Conservation (phyloP, 2,329 filamentous ascomycete species). For the Fonsecaea pedrosoi region DNA sequence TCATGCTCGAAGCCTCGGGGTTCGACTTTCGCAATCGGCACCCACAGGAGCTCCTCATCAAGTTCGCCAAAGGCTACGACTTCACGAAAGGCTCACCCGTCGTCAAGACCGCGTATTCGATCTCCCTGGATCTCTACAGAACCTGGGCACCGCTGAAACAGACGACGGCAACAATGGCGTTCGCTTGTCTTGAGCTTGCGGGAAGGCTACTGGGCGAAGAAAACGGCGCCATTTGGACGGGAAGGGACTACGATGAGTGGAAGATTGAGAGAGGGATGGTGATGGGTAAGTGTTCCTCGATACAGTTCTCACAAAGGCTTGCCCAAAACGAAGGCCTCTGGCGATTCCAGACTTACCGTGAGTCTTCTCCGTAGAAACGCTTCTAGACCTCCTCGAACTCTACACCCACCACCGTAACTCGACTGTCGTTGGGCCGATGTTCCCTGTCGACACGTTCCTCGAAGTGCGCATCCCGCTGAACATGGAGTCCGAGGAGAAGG, state of each 20-base stretch:
- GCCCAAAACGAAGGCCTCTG: background rate
- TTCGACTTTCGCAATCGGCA: conserved; percentile 94
- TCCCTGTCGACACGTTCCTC: conserved; percentile 80
- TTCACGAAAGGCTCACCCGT: conserved; percentile 62
- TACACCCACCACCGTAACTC: conserved; percentile 82
- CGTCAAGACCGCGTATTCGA: conserved; percentile 74
- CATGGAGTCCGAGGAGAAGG: conserved; percentile 72
- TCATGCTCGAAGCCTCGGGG: conserved; percentile 88
- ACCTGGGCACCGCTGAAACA: conserved; percentile 94
- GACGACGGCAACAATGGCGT: conserved; percentile 80
- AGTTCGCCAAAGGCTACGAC: conserved; percentile 70
- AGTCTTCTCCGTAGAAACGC: conserved; percentile 65
- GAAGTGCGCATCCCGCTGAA: conserved; percentile 87
- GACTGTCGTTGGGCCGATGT: conserved; percentile 75
- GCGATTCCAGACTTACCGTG: background rate
- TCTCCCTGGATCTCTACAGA: conserved; percentile 88
- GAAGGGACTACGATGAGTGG: conserved; percentile 58
- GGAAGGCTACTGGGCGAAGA: conserved; percentile 67
- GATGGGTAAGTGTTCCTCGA: conserved; percentile 49
- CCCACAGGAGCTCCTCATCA: conserved; percentile 83
- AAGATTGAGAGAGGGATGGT: conserved; percentile 55
- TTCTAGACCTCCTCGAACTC: conserved; percentile 88
- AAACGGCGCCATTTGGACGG: conserved; percentile 57
- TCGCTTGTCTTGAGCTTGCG: conserved; percentile 81
- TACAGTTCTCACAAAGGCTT: conserved; percentile 2